These are phyloP conservation scores for Fomitopsis pulvina DNA, from an alignment of 768 basidiomycete species.

Conservation along the genomic window DNA sequence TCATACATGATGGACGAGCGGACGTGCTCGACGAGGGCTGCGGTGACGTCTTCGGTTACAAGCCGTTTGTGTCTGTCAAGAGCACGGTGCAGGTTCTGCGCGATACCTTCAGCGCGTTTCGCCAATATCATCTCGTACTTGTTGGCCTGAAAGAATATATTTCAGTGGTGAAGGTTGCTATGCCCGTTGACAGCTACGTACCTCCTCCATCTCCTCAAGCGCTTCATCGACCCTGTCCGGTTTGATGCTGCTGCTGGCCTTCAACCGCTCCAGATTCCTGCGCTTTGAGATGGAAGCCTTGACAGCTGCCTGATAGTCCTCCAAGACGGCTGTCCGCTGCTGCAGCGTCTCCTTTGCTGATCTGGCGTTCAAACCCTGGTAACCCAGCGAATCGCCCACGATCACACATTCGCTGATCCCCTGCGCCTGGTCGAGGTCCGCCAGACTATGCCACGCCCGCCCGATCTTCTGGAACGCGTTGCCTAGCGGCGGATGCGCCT, in stretches of 20 bases:
- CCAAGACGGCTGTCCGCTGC: slow-evolving; percentile 84
- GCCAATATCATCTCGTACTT: slow-evolving; percentile 84
- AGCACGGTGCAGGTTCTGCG: slow-evolving; percentile 85
- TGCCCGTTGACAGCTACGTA: slow-evolving; percentile 23
- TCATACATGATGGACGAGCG: slow-evolving; percentile 91
- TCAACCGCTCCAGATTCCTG: slow-evolving; percentile 82
- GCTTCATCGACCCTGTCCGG: slow-evolving; percentile 87
- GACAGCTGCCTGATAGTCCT: slow-evolving; percentile 91
- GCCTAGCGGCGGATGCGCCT: slow-evolving; percentile 78
- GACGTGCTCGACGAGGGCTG: slow-evolving; percentile 88
- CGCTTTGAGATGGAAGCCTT: slow-evolving; percentile 92
- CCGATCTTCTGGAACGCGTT: slow-evolving; percentile 83
- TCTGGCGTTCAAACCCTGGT: slow-evolving; percentile 94
- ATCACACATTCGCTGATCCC: slow-evolving; percentile 93
- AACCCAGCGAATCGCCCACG: slow-evolving; percentile 91
- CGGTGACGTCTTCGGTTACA: slow-evolving; percentile 87
- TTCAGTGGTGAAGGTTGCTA: neutral
- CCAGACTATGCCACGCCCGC: slow-evolving; percentile 77
- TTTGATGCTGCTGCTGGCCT: slow-evolving; percentile 79
- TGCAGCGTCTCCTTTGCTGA: slow-evolving; percentile 92
- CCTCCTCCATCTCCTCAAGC: slow-evolving; percentile 90
- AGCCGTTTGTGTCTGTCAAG: slow-evolving; percentile 79
- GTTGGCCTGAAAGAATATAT: slow-evolving; percentile 54
- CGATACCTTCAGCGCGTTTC: slow-evolving; percentile 86
- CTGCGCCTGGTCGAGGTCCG: slow-evolving; percentile 87